These are phyloP conservation scores for Serendipita sp. DNA, from an alignment of 768 basidiomycete species.

Conservation along the genomic window DNA sequence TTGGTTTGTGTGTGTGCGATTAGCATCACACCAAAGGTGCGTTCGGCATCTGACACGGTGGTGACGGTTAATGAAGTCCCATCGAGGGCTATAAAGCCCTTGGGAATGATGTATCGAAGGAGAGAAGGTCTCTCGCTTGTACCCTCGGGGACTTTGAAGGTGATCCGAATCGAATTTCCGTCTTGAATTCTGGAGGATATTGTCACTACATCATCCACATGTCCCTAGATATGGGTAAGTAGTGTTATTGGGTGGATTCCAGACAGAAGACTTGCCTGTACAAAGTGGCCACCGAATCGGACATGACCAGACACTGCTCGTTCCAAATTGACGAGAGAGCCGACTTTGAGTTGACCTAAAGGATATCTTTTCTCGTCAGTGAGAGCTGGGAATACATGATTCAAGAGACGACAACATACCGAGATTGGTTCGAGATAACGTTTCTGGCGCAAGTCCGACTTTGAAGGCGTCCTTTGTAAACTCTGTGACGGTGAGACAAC, in stretches of 20 bases:
- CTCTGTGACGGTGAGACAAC: constrained; percentile 80
- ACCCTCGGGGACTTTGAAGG: constrained; percentile 57
- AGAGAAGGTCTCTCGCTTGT: constrained; percentile 45
- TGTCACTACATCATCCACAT: constrained; percentile 80
- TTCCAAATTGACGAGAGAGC: constrained; percentile 80
- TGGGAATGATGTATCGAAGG: constrained; percentile 72
- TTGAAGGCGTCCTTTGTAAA: constrained; percentile 77
- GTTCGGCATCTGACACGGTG: constrained; percentile 42
- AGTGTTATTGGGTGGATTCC: background rate
- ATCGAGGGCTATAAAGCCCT: constrained; percentile 90
- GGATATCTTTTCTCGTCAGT: background rate
- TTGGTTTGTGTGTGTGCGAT: constrained; percentile 87
- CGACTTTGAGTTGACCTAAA: constrained; percentile 59
- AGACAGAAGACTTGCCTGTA: constrained; percentile 47
- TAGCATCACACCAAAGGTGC: constrained; percentile 81
- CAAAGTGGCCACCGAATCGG: constrained; percentile 93
- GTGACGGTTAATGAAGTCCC: constrained; percentile 90
- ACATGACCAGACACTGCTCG: constrained; percentile 86
- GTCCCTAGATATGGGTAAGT: constrained; percentile 42
- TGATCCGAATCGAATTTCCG: constrained; percentile 76
- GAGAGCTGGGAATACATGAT: background rate
- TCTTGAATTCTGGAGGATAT: constrained; percentile 51
- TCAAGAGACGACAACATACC: constrained; percentile 32
- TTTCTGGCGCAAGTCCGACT: constrained; percentile 94
- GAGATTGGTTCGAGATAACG: constrained; percentile 75